A percentile compares a stretch with the other conserved stretches of the same genome.
Evolutionary conservation across 495 filamentous ascomycete genomes (phyloP).

Genomic region (Parathielavia hyrcaniae): DNA sequence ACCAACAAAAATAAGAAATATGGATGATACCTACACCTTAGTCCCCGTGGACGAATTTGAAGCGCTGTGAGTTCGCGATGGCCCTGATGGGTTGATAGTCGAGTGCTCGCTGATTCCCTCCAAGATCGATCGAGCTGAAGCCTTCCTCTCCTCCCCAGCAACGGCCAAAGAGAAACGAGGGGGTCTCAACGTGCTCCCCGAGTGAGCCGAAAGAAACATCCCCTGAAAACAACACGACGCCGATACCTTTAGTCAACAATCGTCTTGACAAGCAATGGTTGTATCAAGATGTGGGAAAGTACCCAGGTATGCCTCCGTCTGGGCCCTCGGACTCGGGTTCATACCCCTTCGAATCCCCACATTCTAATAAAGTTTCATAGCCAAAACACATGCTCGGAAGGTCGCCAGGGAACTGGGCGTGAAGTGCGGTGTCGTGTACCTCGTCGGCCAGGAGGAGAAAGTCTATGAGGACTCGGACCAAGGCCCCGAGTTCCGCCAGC

Average conservation of each 20-base stretch:
- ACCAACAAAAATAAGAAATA: conserved; percentile 1
- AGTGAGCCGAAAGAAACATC: neutral
- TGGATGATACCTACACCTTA: conserved; percentile 31
- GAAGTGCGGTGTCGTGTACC: conserved; percentile 56
- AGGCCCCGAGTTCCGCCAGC: conserved; percentile 55
- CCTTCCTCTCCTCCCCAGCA: neutral
- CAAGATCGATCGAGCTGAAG: conserved; percentile 18
- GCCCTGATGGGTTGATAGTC: neutral
- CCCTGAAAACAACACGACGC: neutral
- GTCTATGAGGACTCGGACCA: conserved; percentile 57
- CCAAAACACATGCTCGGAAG: conserved; percentile 72
- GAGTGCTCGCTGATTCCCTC: neutral
- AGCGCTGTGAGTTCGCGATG: conserved; percentile 34
- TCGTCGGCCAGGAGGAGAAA: conserved; percentile 45
- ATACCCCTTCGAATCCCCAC: neutral
- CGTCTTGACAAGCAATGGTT: conserved; percentile 15
- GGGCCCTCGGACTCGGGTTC: neutral
- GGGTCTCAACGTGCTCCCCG: no score
- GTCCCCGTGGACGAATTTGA: conserved; percentile 45
- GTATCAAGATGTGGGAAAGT: conserved; percentile 25
- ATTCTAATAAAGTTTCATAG: conserved; percentile 38
- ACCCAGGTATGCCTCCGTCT: conserved; percentile 24
- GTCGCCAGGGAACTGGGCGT: conserved; percentile 61
- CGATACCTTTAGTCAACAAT: conserved; percentile 4
- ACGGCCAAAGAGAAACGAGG: no score